Percentiles rank a stretch among this genome's conserved stretches.
Conservation (phyloP, 768 basidiomycete species). For the Glaciozyma antarctica region DNA sequence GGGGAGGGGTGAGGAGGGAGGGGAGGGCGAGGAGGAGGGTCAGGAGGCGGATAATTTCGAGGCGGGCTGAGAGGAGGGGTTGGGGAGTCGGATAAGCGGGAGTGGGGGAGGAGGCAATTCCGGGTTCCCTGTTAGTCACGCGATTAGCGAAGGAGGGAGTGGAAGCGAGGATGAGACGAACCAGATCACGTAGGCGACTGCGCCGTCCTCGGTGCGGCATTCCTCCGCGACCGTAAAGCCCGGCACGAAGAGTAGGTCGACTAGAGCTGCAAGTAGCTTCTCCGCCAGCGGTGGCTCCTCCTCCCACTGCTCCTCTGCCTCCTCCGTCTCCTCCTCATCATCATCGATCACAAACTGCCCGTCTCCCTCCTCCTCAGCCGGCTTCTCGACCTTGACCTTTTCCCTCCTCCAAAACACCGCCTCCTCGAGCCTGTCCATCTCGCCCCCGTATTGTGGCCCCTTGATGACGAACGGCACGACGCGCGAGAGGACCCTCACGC, state of each 20-base stretch:
- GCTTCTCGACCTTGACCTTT: conserved; percentile 45
- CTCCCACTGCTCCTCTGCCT: conserved; percentile 43
- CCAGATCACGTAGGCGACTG: conserved; percentile 83
- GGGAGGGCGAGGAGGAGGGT: conserved; percentile 67
- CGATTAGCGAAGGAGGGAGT: background rate
- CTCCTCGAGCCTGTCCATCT: conserved; percentile 60
- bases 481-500: conserved; percentile 78
- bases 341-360: conserved; percentile 83
- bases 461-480: conserved; percentile 85
- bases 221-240: conserved; percentile 77
- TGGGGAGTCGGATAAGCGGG: conserved; percentile 43
- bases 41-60: conserved; percentile 79
- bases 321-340: conserved; percentile 58
- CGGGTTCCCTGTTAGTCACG: conserved; percentile 65
- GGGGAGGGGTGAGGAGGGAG: conserved; percentile 55
- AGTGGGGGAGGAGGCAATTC: conserved; percentile 58
- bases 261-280: conserved; percentile 62
- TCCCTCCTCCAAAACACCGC: conserved; percentile 71
- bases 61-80: conserved; percentile 69
- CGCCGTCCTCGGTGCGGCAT: conserved; percentile 54
- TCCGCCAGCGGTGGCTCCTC: conserved; percentile 67
- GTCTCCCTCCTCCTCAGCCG: conserved; percentile 22
- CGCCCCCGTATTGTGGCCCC: conserved; percentile 40
- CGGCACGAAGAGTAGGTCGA: conserved; percentile 85
- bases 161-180: conserved; percentile 41